Conservation (phyloP, 2,329 filamentous ascomycete species). For the Aotearoamyces nothofagi region DNA sequence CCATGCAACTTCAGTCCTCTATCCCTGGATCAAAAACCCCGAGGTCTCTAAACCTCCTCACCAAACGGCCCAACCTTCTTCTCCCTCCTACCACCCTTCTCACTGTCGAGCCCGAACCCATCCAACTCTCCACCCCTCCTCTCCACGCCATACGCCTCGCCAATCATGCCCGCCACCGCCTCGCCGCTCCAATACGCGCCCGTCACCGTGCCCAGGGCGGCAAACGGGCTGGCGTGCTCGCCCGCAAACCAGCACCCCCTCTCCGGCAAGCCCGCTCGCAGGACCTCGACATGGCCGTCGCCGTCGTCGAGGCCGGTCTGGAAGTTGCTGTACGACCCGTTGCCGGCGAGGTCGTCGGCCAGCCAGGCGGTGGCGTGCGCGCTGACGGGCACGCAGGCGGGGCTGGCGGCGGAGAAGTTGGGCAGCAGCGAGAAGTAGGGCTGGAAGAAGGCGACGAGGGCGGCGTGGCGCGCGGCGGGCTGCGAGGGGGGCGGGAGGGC, state of each 20-base stretch:
- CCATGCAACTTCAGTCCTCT: too few species aligned
- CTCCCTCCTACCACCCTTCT: background rate
- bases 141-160: constrained; percentile 31
- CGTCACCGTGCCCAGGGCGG: constrained; percentile 74
- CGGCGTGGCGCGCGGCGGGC: constrained; percentile 12
- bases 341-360: constrained; percentile 47
- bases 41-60: too few species aligned
- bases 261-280: constrained; percentile 28
- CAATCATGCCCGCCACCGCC: constrained; percentile 52
- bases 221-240: constrained; percentile 74
- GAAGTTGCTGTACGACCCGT: constrained; percentile 56
- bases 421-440: constrained; percentile 53
- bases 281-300: constrained; percentile 40
- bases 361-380: constrained; percentile 51
- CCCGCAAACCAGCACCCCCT: constrained; percentile 46
- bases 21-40: too few species aligned
- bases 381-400: constrained; percentile 34
- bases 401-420: constrained; percentile 28
- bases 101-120: background rate
- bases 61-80: too few species aligned
- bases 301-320: constrained; percentile 40
- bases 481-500: constrained; percentile 4
- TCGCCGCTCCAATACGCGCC: constrained; percentile 91
- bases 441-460: constrained; percentile 31
- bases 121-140: background rate